Percentiles rank a stretch among this genome's conserved stretches.
phyloP scores from a whole-genome alignment of 352 stramenopile species.

The Globisporangium parvum region DNA sequence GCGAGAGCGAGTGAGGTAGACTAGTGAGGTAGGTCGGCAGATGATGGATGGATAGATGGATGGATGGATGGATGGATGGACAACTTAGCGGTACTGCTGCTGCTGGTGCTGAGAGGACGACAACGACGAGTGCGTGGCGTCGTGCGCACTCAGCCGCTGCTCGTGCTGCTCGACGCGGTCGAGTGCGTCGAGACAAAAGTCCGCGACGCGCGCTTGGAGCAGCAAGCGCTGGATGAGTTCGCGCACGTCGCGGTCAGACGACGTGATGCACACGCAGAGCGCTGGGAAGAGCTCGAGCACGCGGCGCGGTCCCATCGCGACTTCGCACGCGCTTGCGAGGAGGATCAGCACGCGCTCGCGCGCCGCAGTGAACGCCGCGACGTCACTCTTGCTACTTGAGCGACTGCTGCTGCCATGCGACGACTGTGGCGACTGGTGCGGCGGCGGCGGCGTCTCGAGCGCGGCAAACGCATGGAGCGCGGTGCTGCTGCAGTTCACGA shows the following conservation, averaged over 20 bases:
- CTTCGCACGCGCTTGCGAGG: conserved; percentile 47
- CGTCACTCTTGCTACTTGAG: neutral
- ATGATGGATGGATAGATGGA: no score
- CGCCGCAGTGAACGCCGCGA: conserved; percentile 19
- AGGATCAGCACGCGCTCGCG: conserved; percentile 67
- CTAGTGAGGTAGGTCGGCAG: no score
- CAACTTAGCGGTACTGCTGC: no score
- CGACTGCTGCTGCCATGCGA: neutral
- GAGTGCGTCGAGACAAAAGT: conserved; percentile 51
- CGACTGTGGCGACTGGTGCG: neutral
- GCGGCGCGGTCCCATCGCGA: conserved; percentile 42
- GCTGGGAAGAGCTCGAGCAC: conserved; percentile 72
- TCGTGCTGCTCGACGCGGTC: conserved; percentile 4
- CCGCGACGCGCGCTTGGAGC: conserved; percentile 38
- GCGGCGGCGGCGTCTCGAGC: conserved; percentile 21
- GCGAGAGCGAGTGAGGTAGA: no score
- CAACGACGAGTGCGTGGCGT: neutral
- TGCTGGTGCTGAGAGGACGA: neutral
- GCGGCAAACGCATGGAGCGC: conserved; percentile 41
- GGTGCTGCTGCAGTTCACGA: conserved; percentile 56
- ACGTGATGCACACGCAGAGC: conserved; percentile 77
- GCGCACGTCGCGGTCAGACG: conserved; percentile 52
- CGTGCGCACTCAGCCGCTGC: neutral
- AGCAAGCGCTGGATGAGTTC: conserved; percentile 63
- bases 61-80: no score